These are phyloP conservation scores for Saksenaea oblongispora DNA, from an alignment of 371 early-diverging fungal genomes.

Conservation along the genomic window DNA sequence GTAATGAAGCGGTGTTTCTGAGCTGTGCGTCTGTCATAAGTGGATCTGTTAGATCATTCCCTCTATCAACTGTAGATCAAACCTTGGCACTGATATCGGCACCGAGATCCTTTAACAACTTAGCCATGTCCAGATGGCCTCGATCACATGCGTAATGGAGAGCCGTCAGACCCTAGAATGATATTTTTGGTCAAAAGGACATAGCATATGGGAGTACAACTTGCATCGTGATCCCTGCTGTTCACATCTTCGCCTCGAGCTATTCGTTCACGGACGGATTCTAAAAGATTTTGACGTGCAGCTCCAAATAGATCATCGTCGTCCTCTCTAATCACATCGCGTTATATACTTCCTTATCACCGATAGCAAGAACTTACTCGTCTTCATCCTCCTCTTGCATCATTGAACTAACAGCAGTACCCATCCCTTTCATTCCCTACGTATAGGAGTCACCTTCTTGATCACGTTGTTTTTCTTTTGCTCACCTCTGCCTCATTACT, in stretches of 20 bases:
- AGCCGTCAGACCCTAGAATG: slow-evolving; percentile 34
- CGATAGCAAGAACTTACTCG: slow-evolving; percentile 6
- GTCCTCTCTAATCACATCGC: slow-evolving; percentile 16
- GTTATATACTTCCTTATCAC: too few species aligned
- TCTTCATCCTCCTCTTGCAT: slow-evolving; percentile 29
- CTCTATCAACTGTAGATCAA: background rate
- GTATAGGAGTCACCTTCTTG: background rate
- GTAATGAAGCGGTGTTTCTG: slow-evolving; percentile 47
- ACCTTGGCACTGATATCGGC: slow-evolving; percentile 40
- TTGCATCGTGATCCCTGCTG: slow-evolving; percentile 29
- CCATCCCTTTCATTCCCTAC: slow-evolving; percentile 15
- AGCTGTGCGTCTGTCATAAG: slow-evolving; percentile 25
- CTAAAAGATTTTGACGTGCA: slow-evolving; percentile 26
- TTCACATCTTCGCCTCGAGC: slow-evolving; percentile 13
- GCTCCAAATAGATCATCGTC: slow-evolving; percentile 36
- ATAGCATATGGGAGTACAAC: background rate
- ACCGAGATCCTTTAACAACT: slow-evolving; percentile 29
- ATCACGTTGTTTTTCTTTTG: slow-evolving; percentile 16
- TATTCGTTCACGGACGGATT: slow-evolving; percentile 12
- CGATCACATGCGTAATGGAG: slow-evolving; percentile 51
- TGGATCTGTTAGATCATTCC: background rate
- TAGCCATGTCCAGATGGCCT: slow-evolving; percentile 33
- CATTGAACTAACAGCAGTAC: slow-evolving; percentile 35
- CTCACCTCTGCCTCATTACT: too few species aligned
- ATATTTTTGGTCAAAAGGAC: background rate